Evolutionary conservation across 2,329 filamentous ascomycete genomes (phyloP).

Genomic region (Beauveria sp.): DNA sequence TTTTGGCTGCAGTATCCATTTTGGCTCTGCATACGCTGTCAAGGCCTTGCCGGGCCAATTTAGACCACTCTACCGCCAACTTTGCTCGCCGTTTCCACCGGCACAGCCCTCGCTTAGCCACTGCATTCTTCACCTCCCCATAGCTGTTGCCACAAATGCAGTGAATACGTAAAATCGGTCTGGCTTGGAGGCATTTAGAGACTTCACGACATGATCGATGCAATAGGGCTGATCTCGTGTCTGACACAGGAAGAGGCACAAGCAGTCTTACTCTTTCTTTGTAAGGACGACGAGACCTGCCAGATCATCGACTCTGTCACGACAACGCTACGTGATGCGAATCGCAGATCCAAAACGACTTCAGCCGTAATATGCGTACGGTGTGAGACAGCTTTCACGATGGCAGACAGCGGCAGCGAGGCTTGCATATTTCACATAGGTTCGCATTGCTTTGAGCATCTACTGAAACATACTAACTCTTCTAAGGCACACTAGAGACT

Average conservation of each 20-base stretch:
- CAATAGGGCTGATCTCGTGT: neutral
- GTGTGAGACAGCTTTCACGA: neutral
- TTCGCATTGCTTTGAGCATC: neutral
- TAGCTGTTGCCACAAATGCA: too few relatives aligned
- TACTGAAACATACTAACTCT: neutral
- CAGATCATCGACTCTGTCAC: neutral
- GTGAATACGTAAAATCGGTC: neutral
- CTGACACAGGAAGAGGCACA: neutral
- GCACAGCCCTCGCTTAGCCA: too few relatives aligned
- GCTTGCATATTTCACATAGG: neutral
- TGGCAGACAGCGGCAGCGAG: neutral
- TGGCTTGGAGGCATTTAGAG: neutral
- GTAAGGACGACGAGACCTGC: neutral
- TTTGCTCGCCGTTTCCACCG: too few relatives aligned
- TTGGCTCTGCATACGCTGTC: too few relatives aligned
- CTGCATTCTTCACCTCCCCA: too few relatives aligned
- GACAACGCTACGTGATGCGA: neutral
- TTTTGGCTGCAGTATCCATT: too few relatives aligned
- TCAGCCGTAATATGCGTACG: neutral
- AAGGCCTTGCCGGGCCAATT: too few relatives aligned
- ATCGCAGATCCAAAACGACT: neutral
- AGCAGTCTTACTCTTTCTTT: neutral
- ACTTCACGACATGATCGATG: neutral
- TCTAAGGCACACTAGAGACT: neutral
- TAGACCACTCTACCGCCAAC: too few relatives aligned